phyloP scores from a whole-genome alignment of 2,329 filamentous ascomycete species.

The Eutypa lata region DNA sequence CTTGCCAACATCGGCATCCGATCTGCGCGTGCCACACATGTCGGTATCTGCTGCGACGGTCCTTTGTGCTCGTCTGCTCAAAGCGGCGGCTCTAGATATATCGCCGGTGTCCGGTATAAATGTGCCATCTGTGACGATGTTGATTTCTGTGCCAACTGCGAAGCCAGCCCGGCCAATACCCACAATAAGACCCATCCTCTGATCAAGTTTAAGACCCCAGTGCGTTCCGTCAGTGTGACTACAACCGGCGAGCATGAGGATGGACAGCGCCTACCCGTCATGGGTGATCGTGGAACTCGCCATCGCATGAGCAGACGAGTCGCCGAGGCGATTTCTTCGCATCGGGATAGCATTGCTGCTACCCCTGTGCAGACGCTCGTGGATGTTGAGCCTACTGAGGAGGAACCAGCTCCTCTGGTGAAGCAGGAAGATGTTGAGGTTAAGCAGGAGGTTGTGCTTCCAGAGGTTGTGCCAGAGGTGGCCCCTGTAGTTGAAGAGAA shows the following conservation, averaged over 20 bases:
- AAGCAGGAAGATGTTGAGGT: slow-evolving; percentile 24
- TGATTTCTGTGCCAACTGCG: slow-evolving; percentile 93
- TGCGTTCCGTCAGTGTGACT: slow-evolving; percentile 82
- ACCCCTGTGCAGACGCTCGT: slow-evolving; percentile 67
- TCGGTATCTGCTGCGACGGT: slow-evolving; percentile 91
- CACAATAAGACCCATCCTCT: slow-evolving; percentile 97
- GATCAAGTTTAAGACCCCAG: slow-evolving; percentile 93
- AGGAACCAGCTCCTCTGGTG: slow-evolving; percentile 18
- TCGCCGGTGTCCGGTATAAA: slow-evolving; percentile 89
- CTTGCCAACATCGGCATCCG: slow-evolving; percentile 42
- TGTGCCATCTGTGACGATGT: slow-evolving; percentile 93
- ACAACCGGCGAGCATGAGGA: slow-evolving; percentile 75
- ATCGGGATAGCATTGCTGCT: slow-evolving; percentile 43
- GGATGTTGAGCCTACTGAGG: slow-evolving; percentile 63
- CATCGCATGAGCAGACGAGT: slow-evolving; percentile 41
- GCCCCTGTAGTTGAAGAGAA: slow-evolving; percentile 18
- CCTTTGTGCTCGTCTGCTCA: slow-evolving; percentile 69
- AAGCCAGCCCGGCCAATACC: slow-evolving; percentile 76
- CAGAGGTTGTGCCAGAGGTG: slow-evolving; percentile 6
- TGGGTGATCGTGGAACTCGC: slow-evolving; percentile 61
- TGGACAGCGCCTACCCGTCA: slow-evolving; percentile 60
- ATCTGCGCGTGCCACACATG: slow-evolving; percentile 55
- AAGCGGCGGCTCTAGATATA: slow-evolving; percentile 62
- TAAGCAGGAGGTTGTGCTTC: slow-evolving; percentile 11
- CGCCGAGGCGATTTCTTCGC: slow-evolving; percentile 49